Percentiles rank a stretch among this genome's conserved stretches.
These are phyloP conservation scores for Pythium aquatile DNA, from an alignment of 352 stramenopile species.

Conservation along the genomic window DNA sequence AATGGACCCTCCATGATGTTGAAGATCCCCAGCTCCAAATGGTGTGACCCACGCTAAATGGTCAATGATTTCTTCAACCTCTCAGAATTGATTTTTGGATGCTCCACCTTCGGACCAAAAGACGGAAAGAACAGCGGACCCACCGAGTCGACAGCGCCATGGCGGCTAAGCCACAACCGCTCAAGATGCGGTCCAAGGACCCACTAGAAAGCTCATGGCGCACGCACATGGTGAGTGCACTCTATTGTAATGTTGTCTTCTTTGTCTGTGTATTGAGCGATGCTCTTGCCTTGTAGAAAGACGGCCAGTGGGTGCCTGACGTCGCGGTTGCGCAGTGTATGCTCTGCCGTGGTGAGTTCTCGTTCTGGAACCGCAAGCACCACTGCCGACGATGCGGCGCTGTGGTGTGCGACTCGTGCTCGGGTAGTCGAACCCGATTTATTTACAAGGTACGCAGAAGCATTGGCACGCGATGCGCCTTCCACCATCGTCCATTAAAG, in stretches of 20 bases:
- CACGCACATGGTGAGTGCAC: conserved; percentile 65
- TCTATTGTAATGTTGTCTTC: not conserved
- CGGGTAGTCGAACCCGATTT: conserved; percentile 74
- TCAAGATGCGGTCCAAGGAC: conserved; percentile 78
- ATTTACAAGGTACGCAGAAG: conserved; percentile 67
- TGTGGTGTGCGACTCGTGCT: conserved; percentile 80
- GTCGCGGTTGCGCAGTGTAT: conserved; percentile 78
- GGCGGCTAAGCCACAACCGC: conserved; percentile 37
- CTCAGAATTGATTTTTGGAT: not conserved
- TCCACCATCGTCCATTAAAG: too few relatives aligned
- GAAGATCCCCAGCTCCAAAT: not conserved
- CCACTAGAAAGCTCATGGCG: conserved; percentile 86
- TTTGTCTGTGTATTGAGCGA: not conserved
- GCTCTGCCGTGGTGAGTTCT: conserved; percentile 81
- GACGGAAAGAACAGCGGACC: conserved; percentile 11
- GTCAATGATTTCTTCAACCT: conserved; percentile 6
- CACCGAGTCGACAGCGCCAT: conserved; percentile 5
- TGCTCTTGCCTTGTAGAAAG: conserved; percentile 36
- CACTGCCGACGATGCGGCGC: conserved; percentile 87
- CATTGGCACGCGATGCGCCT: too few relatives aligned
- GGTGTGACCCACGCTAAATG: conserved; percentile 6
- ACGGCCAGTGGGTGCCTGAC: conserved; percentile 85
- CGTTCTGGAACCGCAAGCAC: conserved; percentile 85
- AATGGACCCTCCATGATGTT: not conserved
- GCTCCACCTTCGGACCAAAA: conserved; percentile 9